Base-by-base conservation (phyloP, 768 basidiomycete genomes). In the Tylopilus sp. region DNA sequence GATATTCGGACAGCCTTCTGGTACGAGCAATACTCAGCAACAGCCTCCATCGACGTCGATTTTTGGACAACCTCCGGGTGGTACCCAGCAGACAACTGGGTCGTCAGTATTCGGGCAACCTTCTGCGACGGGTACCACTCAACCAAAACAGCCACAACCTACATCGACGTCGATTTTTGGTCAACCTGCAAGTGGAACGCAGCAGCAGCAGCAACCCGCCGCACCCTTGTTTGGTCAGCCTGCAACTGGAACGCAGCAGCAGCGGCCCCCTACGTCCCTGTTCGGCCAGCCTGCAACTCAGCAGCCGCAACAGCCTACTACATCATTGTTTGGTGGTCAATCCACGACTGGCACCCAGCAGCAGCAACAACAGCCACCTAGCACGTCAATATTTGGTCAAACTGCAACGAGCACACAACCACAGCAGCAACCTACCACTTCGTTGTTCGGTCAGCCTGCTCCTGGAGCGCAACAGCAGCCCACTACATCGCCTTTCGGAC, bases 321-420 rank as follows among this genome's bases (percentile, higher is more conserved):
- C 62, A 1, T 61, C 72, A 1, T 48, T 74, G 19, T 77, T 79
- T 61, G 72, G 76, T n/a, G n/a, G n/a, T 6, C 71, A 74, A 52
- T 54, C 67, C 19, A 54, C 60, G 53, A 45, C 56, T 25, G 52
- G 46, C 1, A 44, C 55, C 12, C 57, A 50, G 22, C 63, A 68
- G 17, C 69, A 66, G 24, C 59, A 60, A 11, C 64, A 59, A 19
- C 59, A 60, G 9, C 64, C 58, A 19, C 44, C 57, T 31, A 19
- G 50, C 16, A 57, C 70, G 8, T 47, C 64, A 0, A 14, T 72
- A 8, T 74, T 75, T 37, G 54, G 53, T 19, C 61, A 54, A 45
- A 6, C 54, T 3, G 37, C 53, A 21, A 42, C 51, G 21, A 41
- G 48, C 6, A 9, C 48, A 21, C 60, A 61, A 21, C 59, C 71